Evolutionary conservation across 140 eudicot genomes (phyloP), one percentile per base, ranked within the genome.

Genomic region (Erigeron philadelphicus): DNA sequence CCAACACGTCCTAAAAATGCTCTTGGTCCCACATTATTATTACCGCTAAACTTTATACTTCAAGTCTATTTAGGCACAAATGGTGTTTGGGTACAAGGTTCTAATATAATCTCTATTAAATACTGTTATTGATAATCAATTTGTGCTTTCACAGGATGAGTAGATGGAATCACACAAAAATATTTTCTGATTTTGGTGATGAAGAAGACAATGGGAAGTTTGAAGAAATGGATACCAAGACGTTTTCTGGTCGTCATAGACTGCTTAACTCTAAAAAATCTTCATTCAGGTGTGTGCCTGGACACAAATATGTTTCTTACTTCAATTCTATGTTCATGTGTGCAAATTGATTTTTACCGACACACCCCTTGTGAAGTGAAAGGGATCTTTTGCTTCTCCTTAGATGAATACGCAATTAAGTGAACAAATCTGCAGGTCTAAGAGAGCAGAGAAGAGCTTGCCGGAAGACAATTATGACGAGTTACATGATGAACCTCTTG

Each of bases 91-190:
- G 16, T 53, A 53, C 15, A 21, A 21, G 5, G 8, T 70, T 70
- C 11, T n/a, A 21, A 13, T 9, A 7, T 35, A 15, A 11, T 49
- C 52, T 31, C 38, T 31, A 31, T 31, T 31, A 31, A 31, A 31
- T 31, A 31, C 38, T 19, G n/a, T 62, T 46, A 41, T 72, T 6
- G 2, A 25, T 18, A 9, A 25, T 12, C 11, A 55, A 44, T 16
- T 18, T 6, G 21, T 50, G 52, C 8, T 53, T 74, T 49, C 7
- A 66, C 87, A 93, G 99, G 81, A 64, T 72, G 64, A 93, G 98
- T 84, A 85, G 86, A 81, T 93, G 98, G 98, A 87, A 90, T 74
- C 96, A 89, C 78, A 89, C 98, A 50, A 89, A 78, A 66, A 85
- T 93, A 73, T 93, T 93, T 68, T 89, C 96, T 17, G 98, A 91